Conservation (phyloP, 345 rosid species). For the Lepidium didymum region DNA sequence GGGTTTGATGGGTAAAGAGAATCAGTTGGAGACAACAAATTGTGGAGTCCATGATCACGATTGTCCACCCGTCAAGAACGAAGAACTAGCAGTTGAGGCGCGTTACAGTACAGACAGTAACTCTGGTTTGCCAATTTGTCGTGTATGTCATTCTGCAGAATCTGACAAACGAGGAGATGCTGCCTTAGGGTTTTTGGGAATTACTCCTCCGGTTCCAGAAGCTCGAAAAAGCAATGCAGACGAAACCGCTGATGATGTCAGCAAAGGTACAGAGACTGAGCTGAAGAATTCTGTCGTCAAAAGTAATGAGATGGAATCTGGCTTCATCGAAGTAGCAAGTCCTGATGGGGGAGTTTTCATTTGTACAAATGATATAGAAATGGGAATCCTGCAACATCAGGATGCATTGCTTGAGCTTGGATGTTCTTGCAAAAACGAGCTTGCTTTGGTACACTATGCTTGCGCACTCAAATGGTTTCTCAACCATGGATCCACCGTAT, state of each 20-base stretch:
- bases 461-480: conserved; percentile 98
- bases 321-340: conserved; percentile 55
- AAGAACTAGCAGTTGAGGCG: conserved; percentile 33
- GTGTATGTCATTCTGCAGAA: conserved; percentile 94
- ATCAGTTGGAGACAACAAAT: conserved; percentile 32
- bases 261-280: conserved; percentile 14
- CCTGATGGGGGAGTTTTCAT: conserved; percentile 80
- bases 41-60: conserved; percentile 37
- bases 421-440: conserved; percentile 87
- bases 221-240: conserved; percentile 35
- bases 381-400: conserved; percentile 46
- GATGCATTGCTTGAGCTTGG: conserved; percentile 76
- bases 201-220: conserved; percentile 44
- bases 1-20: conserved; percentile 63
- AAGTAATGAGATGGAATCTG: conserved; percentile 34
- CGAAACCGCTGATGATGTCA: conserved; percentile 31
- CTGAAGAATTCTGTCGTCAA: conserved; percentile 28
- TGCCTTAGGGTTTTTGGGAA: conserved; percentile 70
- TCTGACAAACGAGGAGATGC: conserved; percentile 82
- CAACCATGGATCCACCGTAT: conserved; percentile 85
- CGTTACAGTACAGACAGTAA: conserved; percentile 66
- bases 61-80: conserved; percentile 34
- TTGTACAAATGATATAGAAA: conserved; percentile 64
- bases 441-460: conserved; percentile 83
- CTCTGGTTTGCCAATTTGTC: conserved; percentile 60